Evolutionary conservation across 2,329 filamentous ascomycete species (phyloP), one percentile per base, ranked within the genome.

Genomic region (Alternaria gansuensis): DNA sequence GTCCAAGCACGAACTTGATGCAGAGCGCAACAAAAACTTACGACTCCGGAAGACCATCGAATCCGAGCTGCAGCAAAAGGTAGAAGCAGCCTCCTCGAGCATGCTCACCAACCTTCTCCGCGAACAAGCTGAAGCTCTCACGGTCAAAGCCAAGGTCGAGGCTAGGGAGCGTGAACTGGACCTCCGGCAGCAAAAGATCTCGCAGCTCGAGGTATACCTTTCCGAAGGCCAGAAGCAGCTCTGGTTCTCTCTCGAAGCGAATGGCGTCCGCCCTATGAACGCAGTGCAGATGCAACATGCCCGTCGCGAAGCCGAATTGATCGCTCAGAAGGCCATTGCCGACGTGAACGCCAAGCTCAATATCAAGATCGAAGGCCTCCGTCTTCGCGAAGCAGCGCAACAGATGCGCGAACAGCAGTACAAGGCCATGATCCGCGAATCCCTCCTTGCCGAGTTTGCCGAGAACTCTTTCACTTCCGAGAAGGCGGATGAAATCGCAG

Each of bases 201-300:
- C 58, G 5, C 64, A 71, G 26, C 6, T 61, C 0, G 72, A 75
- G 31, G 23, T 57, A 0, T 68, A 66, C 31, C 65, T 74, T 3
- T 31, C 60, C 5, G 53, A 60, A 23, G 72, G 72, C 6, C 69
- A 74, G 46, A 69, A 63, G 29, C 66, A 69, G 14, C 43, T 71
- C 5, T 43, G 59, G 10, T 29, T 45, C 21, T 34, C 63, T 17
- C 48, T 63, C 1, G 62, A 66, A 13, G 31, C 65, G 21, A 51
- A 54, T 0, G 66, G 60, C 2, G 51, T 56, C 4, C 45, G 48
- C 0, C 34, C 45, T 7, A 67, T 69, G 60, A 57, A 43, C 8
- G 51, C 31, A 0, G 39, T 65, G 1, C 54, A 70, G 0, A 48
- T 53, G 5, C 55, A 66, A 5, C 49, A 62, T 0, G 37, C 60